Base-by-base conservation (phyloP, 2,329 filamentous ascomycete genomes). In the Fusarium guadeloupense region DNA sequence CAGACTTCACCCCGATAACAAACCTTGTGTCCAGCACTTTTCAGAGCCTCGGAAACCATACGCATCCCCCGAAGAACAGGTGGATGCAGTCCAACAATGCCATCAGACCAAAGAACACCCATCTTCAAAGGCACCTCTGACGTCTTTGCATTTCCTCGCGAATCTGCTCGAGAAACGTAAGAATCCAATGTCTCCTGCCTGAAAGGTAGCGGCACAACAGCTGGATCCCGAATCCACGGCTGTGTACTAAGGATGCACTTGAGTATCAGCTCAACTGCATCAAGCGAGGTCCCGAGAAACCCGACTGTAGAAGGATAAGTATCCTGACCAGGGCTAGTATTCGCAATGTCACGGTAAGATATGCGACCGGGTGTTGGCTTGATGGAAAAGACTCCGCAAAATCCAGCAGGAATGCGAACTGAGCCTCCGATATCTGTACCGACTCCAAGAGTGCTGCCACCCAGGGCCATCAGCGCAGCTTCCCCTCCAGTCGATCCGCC, bases 141-240 rank as follows among this genome's bases (percentile, higher is more conserved):
- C 1, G 35, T 9, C 4, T 34, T 59, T 0, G 26, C 35, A 2
- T n/a, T 37, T 0, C 63, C 59, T 7, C 47, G 21, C 0, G n/a
- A 12, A 9, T 59, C 44, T 3, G 64, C 68, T 2, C 73, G 72
- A 4, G 69, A 69, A 13, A 75, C 68, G 17, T 81, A 77, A 3
- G 80, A 70, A 10, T 79, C 72, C 3, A 73, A 48, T 4, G 80
- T 62, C 0, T 83, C 78, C 20, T 81, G 73, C 3, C 87, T 81
- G 83, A 88, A 92, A 0, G 88, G 89, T 1, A 92, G 77, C 17
- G 89, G 85, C 34, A 86, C 74, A 0, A 88, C 86, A 1, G 87
- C 75, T 0, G 89, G 88, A 70, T 92, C 89, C 60, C 84, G 75
- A 2, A 85, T 73, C 89, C 89, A 92, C 0, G 89, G 89, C 47